Evolutionary conservation across 192 early-diverging fungal species (phyloP).

Genomic region (Podila epigama): DNA sequence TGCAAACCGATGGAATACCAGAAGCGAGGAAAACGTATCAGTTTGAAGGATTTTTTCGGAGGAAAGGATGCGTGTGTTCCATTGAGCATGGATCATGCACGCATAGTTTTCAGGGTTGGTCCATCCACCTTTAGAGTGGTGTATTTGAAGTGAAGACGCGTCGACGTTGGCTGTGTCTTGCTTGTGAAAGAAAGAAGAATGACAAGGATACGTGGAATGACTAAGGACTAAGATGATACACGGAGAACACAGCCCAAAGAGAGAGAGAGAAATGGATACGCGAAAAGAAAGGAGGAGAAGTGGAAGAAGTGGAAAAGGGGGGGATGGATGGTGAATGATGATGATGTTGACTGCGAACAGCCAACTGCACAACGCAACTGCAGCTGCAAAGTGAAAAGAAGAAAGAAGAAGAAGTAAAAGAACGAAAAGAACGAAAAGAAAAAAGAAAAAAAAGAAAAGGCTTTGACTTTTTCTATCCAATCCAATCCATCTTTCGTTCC

Average conservation of each 20-base stretch:
- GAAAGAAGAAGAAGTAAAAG: neutral
- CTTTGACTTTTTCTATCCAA: too few species aligned
- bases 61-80: slow-evolving; percentile 22
- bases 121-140: slow-evolving; percentile 15
- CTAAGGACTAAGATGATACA: too few species aligned
- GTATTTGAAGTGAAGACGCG: too few species aligned
- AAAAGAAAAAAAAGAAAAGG: neutral
- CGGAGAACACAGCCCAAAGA: too few species aligned
- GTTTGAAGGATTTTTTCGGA: slow-evolving; percentile 9
- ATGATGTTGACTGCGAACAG: too few species aligned
- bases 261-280: too few species aligned
- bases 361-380: too few species aligned
- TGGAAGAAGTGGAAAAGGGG: neutral
- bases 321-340: too few species aligned
- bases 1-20: neutral
- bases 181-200: neutral
- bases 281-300: neutral
- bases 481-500: too few species aligned
- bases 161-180: slow-evolving; percentile 38
- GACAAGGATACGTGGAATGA: neutral
- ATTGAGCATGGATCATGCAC: slow-evolving; percentile 37
- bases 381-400: neutral
- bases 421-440: neutral
- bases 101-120: slow-evolving; percentile 34
- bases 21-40: slow-evolving; percentile 5